phyloP scores from a whole-genome alignment of 495 filamentous ascomycete genomes.

The Penicillium coffeae region DNA sequence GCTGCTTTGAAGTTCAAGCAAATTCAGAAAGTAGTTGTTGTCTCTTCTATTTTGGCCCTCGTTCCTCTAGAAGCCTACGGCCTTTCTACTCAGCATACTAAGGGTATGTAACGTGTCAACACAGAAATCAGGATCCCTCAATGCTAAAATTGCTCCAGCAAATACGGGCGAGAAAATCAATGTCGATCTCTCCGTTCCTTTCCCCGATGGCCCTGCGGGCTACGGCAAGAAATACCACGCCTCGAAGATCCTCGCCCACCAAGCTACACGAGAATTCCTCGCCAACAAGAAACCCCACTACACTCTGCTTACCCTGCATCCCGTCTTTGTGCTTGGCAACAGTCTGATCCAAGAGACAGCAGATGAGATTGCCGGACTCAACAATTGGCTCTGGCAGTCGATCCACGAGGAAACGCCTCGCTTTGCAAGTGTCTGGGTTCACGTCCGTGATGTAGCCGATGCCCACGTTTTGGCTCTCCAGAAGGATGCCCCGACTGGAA shows the following conservation, averaged over 20 bases:
- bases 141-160: slow-evolving; percentile 2
- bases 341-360: slow-evolving; percentile 10
- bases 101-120: neutral
- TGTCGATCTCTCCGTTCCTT: slow-evolving; percentile 2
- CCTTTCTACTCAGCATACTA: too few species aligned
- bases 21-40: slow-evolving; percentile 41
- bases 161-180: slow-evolving; percentile 5
- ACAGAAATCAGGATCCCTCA: neutral
- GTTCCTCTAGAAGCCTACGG: slow-evolving; percentile 12
- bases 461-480: slow-evolving; percentile 17
- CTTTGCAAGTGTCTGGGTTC: slow-evolving; percentile 9
- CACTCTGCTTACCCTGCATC: slow-evolving; percentile 13
- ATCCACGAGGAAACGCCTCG: slow-evolving; percentile 3
- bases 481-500: slow-evolving; percentile 4
- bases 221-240: slow-evolving; percentile 11
- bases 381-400: slow-evolving; percentile 7
- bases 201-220: slow-evolving; percentile 3
- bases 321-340: slow-evolving; percentile 14
- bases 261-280: slow-evolving; percentile 24
- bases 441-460: slow-evolving; percentile 17
- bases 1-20: slow-evolving; percentile 27
- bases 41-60: slow-evolving; percentile 35
- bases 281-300: slow-evolving; percentile 12
- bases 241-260: slow-evolving; percentile 26
- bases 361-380: slow-evolving; percentile 9